These are phyloP conservation scores for Arthrobotrys pseudoclavata DNA, from an alignment of 2,329 filamentous ascomycete species.

Conservation along the genomic window DNA sequence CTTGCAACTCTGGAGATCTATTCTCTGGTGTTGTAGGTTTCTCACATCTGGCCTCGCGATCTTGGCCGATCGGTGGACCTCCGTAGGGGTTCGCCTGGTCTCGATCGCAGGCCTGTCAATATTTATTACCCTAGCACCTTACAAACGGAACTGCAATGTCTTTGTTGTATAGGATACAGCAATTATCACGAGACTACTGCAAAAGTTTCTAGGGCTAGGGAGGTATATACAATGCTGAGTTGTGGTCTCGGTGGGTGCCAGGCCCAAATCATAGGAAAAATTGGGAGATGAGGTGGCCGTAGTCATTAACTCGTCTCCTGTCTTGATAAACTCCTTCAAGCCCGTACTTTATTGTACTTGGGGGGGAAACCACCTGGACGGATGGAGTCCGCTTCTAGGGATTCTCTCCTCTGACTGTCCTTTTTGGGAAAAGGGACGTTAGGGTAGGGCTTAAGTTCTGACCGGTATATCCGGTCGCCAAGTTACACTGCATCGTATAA, in stretches of 20 bases:
- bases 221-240: neutral
- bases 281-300: constrained; percentile 1
- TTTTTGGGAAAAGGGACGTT: neutral
- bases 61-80: neutral
- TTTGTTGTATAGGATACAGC: too few species aligned
- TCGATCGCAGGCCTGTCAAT: neutral
- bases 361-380: neutral
- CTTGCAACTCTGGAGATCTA: neutral
- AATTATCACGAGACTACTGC: too few species aligned
- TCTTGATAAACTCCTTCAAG: constrained; percentile 22
- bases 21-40: constrained; percentile 1
- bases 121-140: neutral
- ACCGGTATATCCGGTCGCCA: neutral
- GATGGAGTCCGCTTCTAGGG: neutral
- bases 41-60: neutral
- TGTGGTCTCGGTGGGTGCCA: neutral
- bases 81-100: neutral
- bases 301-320: constrained; percentile 6
- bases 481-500: constrained; percentile 5
- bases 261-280: neutral
- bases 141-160: neutral
- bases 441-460: neutral
- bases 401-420: neutral
- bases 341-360: neutral
- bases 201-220: neutral